These are phyloP conservation scores for Irpex rosettiformis DNA, from an alignment of 1,284 basidiomycete genomes.

Conservation along the genomic window DNA sequence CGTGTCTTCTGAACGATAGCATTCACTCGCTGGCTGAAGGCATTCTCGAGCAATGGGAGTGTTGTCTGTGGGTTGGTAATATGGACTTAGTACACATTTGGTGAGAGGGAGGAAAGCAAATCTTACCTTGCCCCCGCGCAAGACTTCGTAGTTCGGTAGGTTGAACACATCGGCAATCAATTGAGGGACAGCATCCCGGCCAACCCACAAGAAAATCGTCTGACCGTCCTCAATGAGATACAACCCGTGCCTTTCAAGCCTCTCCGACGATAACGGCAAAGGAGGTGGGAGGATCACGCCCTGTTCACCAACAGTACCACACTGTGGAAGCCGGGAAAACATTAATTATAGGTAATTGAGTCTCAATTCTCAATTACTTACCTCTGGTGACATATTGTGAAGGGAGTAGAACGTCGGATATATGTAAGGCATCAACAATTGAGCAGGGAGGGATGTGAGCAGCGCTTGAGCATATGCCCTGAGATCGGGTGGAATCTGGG, in stretches of 20 bases:
- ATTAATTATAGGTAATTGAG: background rate
- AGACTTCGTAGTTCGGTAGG: slow-evolving; percentile 81
- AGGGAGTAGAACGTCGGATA: slow-evolving; percentile 95
- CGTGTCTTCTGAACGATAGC: slow-evolving; percentile 91
- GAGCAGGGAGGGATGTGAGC: slow-evolving; percentile 87
- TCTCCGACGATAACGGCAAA: slow-evolving; percentile 91
- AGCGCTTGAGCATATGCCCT: slow-evolving; percentile 94
- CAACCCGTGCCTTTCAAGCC: slow-evolving; percentile 92
- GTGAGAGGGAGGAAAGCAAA: slow-evolving; percentile 15
- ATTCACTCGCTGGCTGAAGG: slow-evolving; percentile 91
- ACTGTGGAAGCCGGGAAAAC: slow-evolving; percentile 40
- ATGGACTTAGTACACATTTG: slow-evolving; percentile 1
- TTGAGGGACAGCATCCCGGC: slow-evolving; percentile 94
- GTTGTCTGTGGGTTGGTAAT: slow-evolving; percentile 55
- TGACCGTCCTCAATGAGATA: slow-evolving; percentile 98
- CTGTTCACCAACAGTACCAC: slow-evolving; percentile 76
- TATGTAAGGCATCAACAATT: slow-evolving; percentile 90
- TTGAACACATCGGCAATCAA: slow-evolving; percentile 94
- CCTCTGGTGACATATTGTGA: slow-evolving; percentile 95
- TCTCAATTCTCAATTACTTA: slow-evolving; percentile 29
- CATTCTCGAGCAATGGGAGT: slow-evolving; percentile 85
- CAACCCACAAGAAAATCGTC: slow-evolving; percentile 97
- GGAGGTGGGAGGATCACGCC: slow-evolving; percentile 83
- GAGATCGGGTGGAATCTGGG: slow-evolving; percentile 95
- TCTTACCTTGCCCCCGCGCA: slow-evolving; percentile 87